These are phyloP conservation scores for Penicillium sp. DNA, from an alignment of 2,329 filamentous ascomycete species.

Conservation along the genomic window DNA sequence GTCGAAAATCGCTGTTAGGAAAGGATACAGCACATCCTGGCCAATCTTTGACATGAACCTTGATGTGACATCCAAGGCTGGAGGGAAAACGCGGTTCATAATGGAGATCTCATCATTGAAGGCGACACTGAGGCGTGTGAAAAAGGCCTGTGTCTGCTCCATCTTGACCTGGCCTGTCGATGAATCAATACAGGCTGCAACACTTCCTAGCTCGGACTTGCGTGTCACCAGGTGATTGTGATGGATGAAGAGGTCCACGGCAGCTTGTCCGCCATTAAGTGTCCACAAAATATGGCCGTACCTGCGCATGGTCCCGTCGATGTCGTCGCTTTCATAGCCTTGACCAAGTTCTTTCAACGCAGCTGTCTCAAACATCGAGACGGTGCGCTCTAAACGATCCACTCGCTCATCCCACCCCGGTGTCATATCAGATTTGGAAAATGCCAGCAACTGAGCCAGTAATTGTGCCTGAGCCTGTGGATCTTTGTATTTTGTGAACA, in stretches of 20 bases:
- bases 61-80: conserved; percentile 66
- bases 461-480: conserved; percentile 89
- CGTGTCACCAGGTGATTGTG: conserved; percentile 81
- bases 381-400: conserved; percentile 69
- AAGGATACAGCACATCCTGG: conserved; percentile 79
- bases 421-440: conserved; percentile 76
- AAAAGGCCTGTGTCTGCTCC: conserved; percentile 76
- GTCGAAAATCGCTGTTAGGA: conserved; percentile 79
- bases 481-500: conserved; percentile 83
- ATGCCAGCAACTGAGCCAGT: conserved; percentile 72
- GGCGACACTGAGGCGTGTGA: conserved; percentile 67
- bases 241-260: conserved; percentile 79
- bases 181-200: conserved; percentile 76
- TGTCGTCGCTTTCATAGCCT: conserved; percentile 82
- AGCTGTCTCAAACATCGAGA: conserved; percentile 81
- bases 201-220: conserved; percentile 65
- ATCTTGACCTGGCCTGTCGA: conserved; percentile 66
- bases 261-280: conserved; percentile 75
- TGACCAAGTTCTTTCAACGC: conserved; percentile 89
- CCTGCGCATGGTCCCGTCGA: conserved; percentile 80
- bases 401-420: conserved; percentile 68
- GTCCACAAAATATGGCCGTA: conserved; percentile 82
- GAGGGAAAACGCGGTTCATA: conserved; percentile 78
- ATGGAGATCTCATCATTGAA: conserved; percentile 78
- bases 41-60: conserved; percentile 76